phyloP scores from a whole-genome alignment of 352 stramenopile genomes.

The Pythium phragmitis region DNA sequence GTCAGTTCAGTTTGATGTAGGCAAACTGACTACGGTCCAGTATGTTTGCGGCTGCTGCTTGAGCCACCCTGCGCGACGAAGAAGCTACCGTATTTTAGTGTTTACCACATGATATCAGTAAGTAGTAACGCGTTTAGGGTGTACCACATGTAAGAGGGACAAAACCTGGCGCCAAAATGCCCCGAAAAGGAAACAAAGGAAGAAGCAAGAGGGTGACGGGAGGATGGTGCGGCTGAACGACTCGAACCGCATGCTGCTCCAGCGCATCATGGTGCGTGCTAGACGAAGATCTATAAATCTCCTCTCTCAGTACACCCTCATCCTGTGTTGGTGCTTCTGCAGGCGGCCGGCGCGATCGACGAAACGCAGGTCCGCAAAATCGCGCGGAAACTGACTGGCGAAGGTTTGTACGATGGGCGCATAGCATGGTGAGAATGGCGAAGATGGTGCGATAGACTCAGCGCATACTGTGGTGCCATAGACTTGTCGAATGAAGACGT shows the following conservation, averaged over 20 bases:
- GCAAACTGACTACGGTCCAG: too few species aligned
- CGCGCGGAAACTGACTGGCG: conserved; percentile 56
- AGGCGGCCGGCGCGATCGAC: conserved; percentile 69
- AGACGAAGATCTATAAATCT: background rate
- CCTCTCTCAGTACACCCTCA: background rate
- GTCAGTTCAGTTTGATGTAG: too few species aligned
- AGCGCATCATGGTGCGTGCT: conserved; percentile 64
- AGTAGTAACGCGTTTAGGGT: too few species aligned
- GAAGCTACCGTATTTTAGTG: too few species aligned
- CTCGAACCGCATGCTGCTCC: conserved; percentile 71
- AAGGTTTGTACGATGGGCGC: conserved; percentile 36
- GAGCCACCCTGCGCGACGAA: too few species aligned
- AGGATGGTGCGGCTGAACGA: conserved; percentile 53
- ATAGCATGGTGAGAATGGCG: too few species aligned
- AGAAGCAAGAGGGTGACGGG: background rate
- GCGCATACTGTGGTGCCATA: conserved; percentile 9
- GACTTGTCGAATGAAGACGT: conserved; percentile 54
- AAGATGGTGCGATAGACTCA: too few species aligned
- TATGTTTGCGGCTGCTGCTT: too few species aligned
- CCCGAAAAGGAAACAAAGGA: background rate
- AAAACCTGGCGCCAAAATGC: conserved; percentile 18
- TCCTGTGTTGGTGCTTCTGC: background rate
- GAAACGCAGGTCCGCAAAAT: conserved; percentile 56
- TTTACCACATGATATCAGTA: too few species aligned
- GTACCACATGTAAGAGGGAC: background rate